phyloP scores from a whole-genome alignment of 208 protist genomes.

The Crithidia acanthocephali region DNA sequence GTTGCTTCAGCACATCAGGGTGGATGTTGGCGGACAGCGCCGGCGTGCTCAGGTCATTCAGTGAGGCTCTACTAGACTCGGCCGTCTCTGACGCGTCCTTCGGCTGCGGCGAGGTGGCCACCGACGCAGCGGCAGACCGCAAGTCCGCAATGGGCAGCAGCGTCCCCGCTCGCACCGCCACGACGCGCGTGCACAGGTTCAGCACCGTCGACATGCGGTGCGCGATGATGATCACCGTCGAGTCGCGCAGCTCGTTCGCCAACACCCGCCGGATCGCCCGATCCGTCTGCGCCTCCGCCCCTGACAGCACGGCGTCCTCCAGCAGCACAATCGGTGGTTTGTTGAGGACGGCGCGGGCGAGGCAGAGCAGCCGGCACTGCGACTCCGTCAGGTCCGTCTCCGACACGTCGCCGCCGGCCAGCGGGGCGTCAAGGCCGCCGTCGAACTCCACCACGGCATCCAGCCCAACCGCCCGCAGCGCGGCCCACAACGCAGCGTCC shows the following conservation, averaged over 20 bases:
- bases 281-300: constrained; percentile 80
- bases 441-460: constrained; percentile 34
- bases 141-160: constrained; percentile 36
- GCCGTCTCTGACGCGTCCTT: background rate
- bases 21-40: constrained; percentile 5
- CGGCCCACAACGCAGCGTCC: constrained; percentile 56
- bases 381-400: constrained; percentile 77
- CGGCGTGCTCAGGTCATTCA: background rate
- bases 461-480: constrained; percentile 49
- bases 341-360: constrained; percentile 93
- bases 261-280: constrained; percentile 85
- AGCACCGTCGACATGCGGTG: constrained; percentile 94
- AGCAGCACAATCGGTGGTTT: constrained; percentile 90
- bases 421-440: constrained; percentile 52
- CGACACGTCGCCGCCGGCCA: constrained; percentile 46
- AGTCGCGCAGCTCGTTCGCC: constrained; percentile 73
- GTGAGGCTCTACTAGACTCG: background rate
- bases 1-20: constrained; percentile 20
- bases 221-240: constrained; percentile 96
- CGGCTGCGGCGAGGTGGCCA: background rate
- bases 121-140: constrained; percentile 5
- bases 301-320: constrained; percentile 92
- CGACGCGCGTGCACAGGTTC: constrained; percentile 85
- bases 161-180: constrained; percentile 64
- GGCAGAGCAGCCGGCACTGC: constrained; percentile 95